Evolutionary conservation across 106 monocot species (phyloP), one percentile per base, ranked within the genome.

Genomic region (Cymbidium sinense): DNA sequence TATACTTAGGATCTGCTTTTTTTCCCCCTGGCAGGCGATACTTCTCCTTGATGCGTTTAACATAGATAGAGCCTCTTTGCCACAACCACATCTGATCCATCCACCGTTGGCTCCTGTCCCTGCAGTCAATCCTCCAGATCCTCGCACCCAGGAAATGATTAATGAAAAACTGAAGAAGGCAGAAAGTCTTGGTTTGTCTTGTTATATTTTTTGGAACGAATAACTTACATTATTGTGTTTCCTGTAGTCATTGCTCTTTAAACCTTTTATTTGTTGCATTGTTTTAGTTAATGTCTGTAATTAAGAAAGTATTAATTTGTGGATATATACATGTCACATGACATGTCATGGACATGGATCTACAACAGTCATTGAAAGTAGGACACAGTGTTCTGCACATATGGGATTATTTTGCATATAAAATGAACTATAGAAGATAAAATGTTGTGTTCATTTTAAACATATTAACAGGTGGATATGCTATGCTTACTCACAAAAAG

Each of bases 1-100:
- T 71, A n/a, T 39, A n/a, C 61, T 71, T 29, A 39, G 34, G 39
- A 71, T 35, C 7, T 71, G 11, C 3, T 0, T 74, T 33, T 70
- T 44, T 20, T 69, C 43, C 18, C n/a, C n/a, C 37, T 25, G 89
- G 83, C 83, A 96, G 96, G 82, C 96, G 30, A 77, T 84, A 76
- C 86, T 93, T 81, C 88, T 96, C 64, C 89, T 96, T 77, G 96
- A 96, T 85, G 93, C 96, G 44, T 96, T 96, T 78, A 96, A 91
- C 79, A 91, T 93, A 83, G 96, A 96, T 64, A 77, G 91, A 74
- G 96, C 88, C 30, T 81, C 91, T 50, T 83, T 96, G 64, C 87
- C 90, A 19, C 92, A 90, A 79, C 87, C 92, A 27, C 95, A 88
- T 81, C 90, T 83, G 61, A 86, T 83, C 80, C 76, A 83, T 51